Conservation (phyloP, 169 alveolate genomes). For the Plasmodium cynomolgi region DNA sequence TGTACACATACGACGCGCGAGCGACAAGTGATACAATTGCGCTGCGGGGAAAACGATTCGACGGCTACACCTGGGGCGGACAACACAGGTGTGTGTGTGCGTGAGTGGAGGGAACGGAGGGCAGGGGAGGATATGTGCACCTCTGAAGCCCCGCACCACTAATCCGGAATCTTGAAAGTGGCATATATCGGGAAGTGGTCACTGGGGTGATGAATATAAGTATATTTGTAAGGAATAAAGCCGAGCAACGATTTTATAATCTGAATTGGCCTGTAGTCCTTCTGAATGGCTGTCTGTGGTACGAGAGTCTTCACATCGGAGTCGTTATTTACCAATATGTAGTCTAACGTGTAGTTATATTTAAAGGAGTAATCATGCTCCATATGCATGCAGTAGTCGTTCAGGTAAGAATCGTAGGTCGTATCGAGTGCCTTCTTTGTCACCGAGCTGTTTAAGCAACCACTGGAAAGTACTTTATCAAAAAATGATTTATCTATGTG, state of each 20-base stretch:
- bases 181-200: constrained; percentile 76
- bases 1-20: not conserved
- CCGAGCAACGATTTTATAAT: constrained; percentile 14
- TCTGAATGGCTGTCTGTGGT: constrained; percentile 69
- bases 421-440: constrained; percentile 43
- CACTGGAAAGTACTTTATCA: constrained; percentile 7
- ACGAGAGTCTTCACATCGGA: constrained; percentile 25
- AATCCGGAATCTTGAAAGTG: constrained; percentile 5
- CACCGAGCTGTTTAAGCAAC: constrained; percentile 43
- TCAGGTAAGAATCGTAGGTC: constrained; percentile 51
- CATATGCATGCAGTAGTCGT: constrained; percentile 53
- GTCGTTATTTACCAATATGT: constrained; percentile 36
- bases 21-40: not conserved
- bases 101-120: not conserved
- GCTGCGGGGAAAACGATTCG: not conserved
- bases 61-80: not conserved
- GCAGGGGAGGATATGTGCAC: not conserved
- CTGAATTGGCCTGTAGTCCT: constrained; percentile 11
- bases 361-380: constrained; percentile 26
- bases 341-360: constrained; percentile 52
- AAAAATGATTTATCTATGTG: constrained; percentile 22
- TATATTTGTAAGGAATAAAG: constrained; percentile 30
- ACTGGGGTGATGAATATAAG: constrained; percentile 54
- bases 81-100: not conserved
- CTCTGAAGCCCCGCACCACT: not conserved